Evolutionary conservation across 257 asterid species (phyloP).

Genomic region (Solanum commersonii): DNA sequence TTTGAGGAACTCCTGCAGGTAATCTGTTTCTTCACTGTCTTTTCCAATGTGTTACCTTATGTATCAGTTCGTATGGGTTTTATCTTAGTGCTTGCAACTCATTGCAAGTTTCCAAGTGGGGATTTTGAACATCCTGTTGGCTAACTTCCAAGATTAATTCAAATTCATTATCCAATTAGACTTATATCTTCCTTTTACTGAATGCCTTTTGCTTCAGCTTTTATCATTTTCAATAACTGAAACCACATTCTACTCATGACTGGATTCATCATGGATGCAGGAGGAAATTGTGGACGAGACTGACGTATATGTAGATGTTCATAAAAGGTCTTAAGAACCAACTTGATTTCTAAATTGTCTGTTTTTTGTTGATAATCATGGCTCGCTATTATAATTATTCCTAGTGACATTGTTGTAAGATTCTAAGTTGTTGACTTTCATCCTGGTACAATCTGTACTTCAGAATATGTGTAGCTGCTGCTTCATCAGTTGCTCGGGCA

Average conservation of each 20-base stretch:
- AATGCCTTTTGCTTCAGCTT: background rate
- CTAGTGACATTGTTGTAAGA: background rate
- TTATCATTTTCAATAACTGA: background rate
- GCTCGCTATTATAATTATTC: background rate
- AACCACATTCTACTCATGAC: background rate
- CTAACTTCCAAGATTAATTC: background rate
- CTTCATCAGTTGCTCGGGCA: constrained; percentile 87
- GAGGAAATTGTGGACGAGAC: constrained; percentile 99
- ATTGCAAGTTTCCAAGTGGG: background rate
- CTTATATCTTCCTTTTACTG: background rate
- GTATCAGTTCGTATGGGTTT: background rate
- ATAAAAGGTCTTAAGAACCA: constrained; percentile 52
- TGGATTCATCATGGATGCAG: constrained; percentile 28
- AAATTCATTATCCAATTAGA: background rate
- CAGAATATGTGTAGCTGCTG: constrained; percentile 96
- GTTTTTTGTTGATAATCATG: background rate
- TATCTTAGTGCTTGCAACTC: background rate
- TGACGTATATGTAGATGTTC: constrained; percentile 84
- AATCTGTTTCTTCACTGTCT: background rate
- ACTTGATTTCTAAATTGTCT: background rate
- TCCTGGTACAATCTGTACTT: constrained; percentile 7
- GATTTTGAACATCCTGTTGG: background rate
- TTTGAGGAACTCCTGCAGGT: constrained; percentile 98
- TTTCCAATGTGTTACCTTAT: background rate
- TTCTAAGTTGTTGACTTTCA: background rate